Evolutionary conservation across 1,284 basidiomycete species (phyloP).

Genomic region (Sparassis latifolia): DNA sequence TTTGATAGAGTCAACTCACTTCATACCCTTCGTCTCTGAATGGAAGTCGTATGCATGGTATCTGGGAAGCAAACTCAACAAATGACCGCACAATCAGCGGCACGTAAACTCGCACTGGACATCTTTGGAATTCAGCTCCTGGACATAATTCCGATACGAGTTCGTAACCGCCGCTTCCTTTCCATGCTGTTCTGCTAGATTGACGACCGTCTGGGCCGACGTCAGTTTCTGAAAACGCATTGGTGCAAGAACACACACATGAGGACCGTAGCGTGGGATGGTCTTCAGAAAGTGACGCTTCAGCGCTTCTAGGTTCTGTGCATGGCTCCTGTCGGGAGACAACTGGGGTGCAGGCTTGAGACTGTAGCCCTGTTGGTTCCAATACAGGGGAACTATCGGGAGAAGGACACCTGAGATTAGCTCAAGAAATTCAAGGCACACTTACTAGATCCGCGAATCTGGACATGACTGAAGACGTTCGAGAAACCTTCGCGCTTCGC

Average conservation of each 20-base stretch:
- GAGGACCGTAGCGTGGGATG: slow-evolving; percentile 67
- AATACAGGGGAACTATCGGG: slow-evolving; percentile 76
- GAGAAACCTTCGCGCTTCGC: slow-evolving; percentile 57
- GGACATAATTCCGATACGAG: slow-evolving; percentile 70
- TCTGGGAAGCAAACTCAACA: slow-evolving; percentile 9
- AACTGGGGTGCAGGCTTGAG: slow-evolving; percentile 87
- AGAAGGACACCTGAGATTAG: slow-evolving; percentile 2
- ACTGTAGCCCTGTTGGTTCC: slow-evolving; percentile 80
- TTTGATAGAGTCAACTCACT: slow-evolving; percentile 39
- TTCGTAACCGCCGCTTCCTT: slow-evolving; percentile 80
- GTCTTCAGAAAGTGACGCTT: slow-evolving; percentile 72
- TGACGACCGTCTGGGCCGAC: slow-evolving; percentile 62
- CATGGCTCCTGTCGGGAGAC: slow-evolving; percentile 63
- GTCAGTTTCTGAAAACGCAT: slow-evolving; percentile 1
- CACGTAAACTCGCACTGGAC: slow-evolving; percentile 43
- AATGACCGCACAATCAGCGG: not conserved
- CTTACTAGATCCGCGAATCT: slow-evolving; percentile 84
- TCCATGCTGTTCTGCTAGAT: slow-evolving; percentile 87
- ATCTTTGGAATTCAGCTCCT: slow-evolving; percentile 54
- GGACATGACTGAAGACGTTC: slow-evolving; percentile 84
- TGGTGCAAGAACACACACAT: slow-evolving; percentile 38
- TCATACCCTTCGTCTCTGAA: slow-evolving; percentile 85
- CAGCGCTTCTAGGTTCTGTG: slow-evolving; percentile 68
- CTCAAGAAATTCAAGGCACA: slow-evolving; percentile 7
- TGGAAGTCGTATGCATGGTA: slow-evolving; percentile 89